These are phyloP conservation scores for Trichoderma sp. DNA, from an alignment of 2,329 filamentous ascomycete genomes.

Conservation along the genomic window DNA sequence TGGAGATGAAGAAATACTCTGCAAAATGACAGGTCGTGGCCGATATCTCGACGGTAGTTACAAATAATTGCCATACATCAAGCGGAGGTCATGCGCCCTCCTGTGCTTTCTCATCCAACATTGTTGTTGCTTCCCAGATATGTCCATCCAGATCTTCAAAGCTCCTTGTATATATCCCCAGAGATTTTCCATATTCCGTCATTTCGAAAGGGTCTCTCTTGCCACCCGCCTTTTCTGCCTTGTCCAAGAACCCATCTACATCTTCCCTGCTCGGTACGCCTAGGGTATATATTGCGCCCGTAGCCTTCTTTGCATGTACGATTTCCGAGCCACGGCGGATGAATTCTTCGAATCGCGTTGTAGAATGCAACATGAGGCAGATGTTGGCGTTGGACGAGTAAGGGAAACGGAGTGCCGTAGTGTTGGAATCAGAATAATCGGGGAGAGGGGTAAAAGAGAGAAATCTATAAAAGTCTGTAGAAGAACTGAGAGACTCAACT, in stretches of 20 bases:
- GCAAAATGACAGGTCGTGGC: not conserved
- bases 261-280: constrained; percentile 20
- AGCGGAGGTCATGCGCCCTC: not conserved
- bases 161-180: constrained; percentile 25
- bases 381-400: constrained; percentile 23
- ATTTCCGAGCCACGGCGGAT: constrained; percentile 23
- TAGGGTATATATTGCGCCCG: constrained; percentile 23
- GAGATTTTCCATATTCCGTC: constrained; percentile 19
- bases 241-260: constrained; percentile 22
- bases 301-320: constrained; percentile 20
- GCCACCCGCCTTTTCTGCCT: constrained; percentile 24
- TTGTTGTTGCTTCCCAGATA: constrained; percentile 26
- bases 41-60: not conserved
- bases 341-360: constrained; percentile 23
- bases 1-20: not conserved
- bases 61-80: not conserved
- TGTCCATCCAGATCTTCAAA: constrained; percentile 27
- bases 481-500: not conserved
- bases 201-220: constrained; percentile 23
- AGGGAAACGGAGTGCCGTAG: constrained; percentile 22
- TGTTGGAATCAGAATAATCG: constrained; percentile 21
- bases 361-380: constrained; percentile 25
- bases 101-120: not conserved
- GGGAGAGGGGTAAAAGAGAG: constrained; percentile 19
- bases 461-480: constrained; percentile 20